Evolutionary conservation across 2,329 filamentous ascomycete genomes (phyloP), one percentile per base, ranked within the genome.

Genomic region (Aspergillus neoniger): DNA sequence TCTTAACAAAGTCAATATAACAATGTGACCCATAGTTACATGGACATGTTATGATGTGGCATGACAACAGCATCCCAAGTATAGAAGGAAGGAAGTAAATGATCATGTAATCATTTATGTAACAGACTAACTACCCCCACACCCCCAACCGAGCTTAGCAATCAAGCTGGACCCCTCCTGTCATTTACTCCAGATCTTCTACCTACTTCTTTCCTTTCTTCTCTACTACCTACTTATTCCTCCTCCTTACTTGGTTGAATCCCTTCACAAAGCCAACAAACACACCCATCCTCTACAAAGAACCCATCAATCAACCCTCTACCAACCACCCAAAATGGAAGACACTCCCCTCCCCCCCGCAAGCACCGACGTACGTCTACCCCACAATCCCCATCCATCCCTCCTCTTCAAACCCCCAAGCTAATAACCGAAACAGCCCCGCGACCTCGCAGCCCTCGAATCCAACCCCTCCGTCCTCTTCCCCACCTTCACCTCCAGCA

Each of bases 401-500:
- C 47, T 44, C 41, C 21, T 25, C 36, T 25, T 50, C 56, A 52
- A 39, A 39, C 57, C 28, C 49, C 44, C 54, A 38, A 38, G 32
- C 32, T 43, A 52, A 61, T 25, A 7, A 43, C 43, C 32, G 41
- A 30, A 28, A 55, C 48, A 76, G 74, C 62, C 67, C 48, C 36
- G 57, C 43, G 59, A 64, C 51, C 72, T 76, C 32, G 63, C 71
- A 38, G 60, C 71, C 19, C 66, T 69, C 62, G 74, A 77, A 69
- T 59, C 63, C 59, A 72, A 70, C 58, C 14, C 69, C 5, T 57
- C 67, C 2, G 63, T 70, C 4, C 65, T 70, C 65, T 77, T 80
- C 66, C 64, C 68, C 12, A 63, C 66, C 53, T 80, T 80, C 72
- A 79, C 76, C 19, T 61, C 75, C 19, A 67, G 67, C 17, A 76